Evolutionary conservation across 495 filamentous ascomycete species (phyloP).

Genomic region (Monascus purpureus): DNA sequence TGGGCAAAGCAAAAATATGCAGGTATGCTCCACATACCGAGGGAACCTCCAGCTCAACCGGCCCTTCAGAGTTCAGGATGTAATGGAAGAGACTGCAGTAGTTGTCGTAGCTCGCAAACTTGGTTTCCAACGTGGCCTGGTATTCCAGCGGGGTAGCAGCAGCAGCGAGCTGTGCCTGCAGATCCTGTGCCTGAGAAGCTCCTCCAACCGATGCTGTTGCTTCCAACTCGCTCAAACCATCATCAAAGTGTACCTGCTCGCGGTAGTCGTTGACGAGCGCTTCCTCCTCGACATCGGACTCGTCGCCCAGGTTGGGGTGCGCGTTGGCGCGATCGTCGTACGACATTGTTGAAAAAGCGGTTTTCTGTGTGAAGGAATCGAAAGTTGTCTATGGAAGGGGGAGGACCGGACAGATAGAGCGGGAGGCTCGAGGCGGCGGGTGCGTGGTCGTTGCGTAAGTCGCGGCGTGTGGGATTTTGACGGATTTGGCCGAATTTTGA

Average conservation of each 20-base stretch:
- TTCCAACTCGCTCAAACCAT: conserved; percentile 67
- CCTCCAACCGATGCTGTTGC: conserved; percentile 40
- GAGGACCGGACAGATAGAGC: conserved; percentile 7
- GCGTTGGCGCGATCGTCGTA: conserved; percentile 38
- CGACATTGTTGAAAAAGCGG: conserved; percentile 23
- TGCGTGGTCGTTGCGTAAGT: conserved; percentile 15
- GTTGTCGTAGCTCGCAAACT: conserved; percentile 96
- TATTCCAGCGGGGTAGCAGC: conserved; percentile 93
- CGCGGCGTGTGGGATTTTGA: conserved; percentile 31
- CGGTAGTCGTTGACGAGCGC: conserved; percentile 85
- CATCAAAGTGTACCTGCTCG: conserved; percentile 86
- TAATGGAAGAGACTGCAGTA: conserved; percentile 99
- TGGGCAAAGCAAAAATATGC: too few species aligned
- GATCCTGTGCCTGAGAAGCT: conserved; percentile 49
- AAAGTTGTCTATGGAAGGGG: not conserved
- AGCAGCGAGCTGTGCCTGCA: conserved; percentile 76
- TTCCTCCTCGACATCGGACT: conserved; percentile 90
- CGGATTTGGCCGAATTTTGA: conserved; percentile 33
- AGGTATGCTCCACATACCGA: conserved; percentile 57
- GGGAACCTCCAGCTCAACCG: conserved; percentile 89
- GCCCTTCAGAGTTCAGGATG: conserved; percentile 95
- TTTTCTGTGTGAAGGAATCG: conserved; percentile 2
- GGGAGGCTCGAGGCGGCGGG: too few species aligned
- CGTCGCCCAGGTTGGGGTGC: conserved; percentile 49
- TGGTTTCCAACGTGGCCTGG: conserved; percentile 82